Conservation (phyloP, 1,284 basidiomycete genomes). For the Ceratobasidium sp. region DNA sequence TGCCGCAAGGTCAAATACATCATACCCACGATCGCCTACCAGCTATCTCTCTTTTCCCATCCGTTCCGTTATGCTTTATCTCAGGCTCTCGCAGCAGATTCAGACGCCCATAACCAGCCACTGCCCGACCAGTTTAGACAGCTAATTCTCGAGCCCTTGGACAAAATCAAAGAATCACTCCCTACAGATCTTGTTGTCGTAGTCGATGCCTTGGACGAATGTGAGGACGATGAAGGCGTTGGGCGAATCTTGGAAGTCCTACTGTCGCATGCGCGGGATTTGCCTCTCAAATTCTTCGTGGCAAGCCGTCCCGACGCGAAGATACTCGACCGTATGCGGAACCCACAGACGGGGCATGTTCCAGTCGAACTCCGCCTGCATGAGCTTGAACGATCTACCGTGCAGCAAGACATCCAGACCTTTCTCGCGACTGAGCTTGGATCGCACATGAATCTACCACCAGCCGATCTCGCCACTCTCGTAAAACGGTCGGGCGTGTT, state of each 20-base stretch:
- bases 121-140: background rate
- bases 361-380: background rate
- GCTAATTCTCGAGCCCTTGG: background rate
- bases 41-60: background rate
- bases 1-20: background rate
- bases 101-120: background rate
- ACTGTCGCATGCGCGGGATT: background rate
- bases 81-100: background rate
- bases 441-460: background rate
- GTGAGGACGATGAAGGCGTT: background rate
- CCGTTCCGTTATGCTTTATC: background rate
- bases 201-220: slow-evolving; percentile 21
- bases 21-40: background rate
- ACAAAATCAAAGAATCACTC: background rate
- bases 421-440: background rate
- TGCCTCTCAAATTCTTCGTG: background rate
- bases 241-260: background rate
- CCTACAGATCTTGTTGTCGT: background rate
- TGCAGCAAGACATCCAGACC: background rate
- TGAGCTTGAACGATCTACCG: slow-evolving; percentile 1
- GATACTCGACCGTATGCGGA: background rate
- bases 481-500: background rate
- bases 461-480: background rate
- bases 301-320: background rate
- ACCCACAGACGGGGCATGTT: no score